These are phyloP conservation scores for Boletus vermiculosoides DNA, from an alignment of 768 basidiomycete species.

Conservation along the genomic window DNA sequence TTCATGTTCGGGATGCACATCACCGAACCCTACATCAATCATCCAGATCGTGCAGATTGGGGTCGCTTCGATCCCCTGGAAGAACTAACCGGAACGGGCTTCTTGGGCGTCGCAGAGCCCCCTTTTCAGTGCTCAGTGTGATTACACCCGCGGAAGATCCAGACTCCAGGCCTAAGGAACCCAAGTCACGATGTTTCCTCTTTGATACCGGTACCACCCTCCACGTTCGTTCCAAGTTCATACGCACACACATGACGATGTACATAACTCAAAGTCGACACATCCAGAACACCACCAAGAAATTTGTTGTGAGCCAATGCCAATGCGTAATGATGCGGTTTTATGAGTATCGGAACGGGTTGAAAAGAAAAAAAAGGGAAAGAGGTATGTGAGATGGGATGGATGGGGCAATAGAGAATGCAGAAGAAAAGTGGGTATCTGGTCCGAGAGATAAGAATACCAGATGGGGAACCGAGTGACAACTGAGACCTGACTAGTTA, in stretches of 20 bases:
- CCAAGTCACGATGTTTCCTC: not conserved
- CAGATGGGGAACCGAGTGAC: not conserved
- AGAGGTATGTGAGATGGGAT: not conserved
- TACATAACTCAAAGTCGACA: not conserved
- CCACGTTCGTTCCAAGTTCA: not conserved
- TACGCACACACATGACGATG: not conserved
- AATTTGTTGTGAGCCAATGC: slow-evolving; percentile 4
- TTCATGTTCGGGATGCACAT: not conserved
- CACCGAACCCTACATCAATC: not conserved
- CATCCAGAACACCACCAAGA: slow-evolving; percentile 5
- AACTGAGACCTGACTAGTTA: not conserved
- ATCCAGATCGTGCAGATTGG: not conserved
- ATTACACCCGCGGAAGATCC: not conserved
- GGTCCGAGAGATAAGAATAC: slow-evolving; percentile 12
- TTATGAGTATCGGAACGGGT: not conserved
- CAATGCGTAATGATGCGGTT: slow-evolving; percentile 1
- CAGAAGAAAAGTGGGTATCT: slow-evolving; percentile 18
- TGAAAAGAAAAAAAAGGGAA: not conserved
- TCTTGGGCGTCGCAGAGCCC: not conserved
- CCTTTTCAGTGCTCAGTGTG: not conserved
- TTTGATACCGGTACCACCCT: not conserved
- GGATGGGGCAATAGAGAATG: not conserved
- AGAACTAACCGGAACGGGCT: not conserved
- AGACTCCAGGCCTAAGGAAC: not conserved
- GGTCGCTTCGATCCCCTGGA: not conserved